These are phyloP conservation scores for Chaetomium strumarium DNA, from an alignment of 2,329 filamentous ascomycete species.

Conservation along the genomic window DNA sequence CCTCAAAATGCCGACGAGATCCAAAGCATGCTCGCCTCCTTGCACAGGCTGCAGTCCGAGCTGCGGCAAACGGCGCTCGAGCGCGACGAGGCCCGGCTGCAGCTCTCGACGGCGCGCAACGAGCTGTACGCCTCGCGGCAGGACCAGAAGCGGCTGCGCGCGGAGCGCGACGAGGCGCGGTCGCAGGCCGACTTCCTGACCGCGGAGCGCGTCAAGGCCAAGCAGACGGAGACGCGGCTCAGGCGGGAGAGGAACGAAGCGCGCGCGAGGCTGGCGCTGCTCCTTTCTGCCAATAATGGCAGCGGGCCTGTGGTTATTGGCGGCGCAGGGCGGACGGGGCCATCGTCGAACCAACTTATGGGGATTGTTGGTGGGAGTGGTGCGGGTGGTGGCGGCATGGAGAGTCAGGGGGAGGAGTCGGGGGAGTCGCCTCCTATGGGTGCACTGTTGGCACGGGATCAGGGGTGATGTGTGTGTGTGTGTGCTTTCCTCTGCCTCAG, in stretches of 20 bases:
- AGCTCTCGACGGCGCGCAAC: constrained; percentile 20
- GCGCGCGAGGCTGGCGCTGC: constrained; percentile 10
- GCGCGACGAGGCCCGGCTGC: constrained; percentile 19
- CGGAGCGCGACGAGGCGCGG: constrained; percentile 22
- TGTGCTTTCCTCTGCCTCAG: no score
- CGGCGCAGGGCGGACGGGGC: no score
- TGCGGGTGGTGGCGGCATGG: not conserved
- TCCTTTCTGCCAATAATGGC: not conserved
- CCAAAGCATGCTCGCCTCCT: not conserved
- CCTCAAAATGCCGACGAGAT: not conserved
- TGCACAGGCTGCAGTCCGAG: not conserved
- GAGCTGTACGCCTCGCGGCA: constrained; percentile 23
- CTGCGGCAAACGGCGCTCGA: constrained; percentile 12
- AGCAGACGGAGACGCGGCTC: constrained; percentile 15
- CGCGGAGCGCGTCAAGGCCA: constrained; percentile 9
- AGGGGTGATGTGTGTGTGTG: not conserved
- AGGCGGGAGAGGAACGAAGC: constrained; percentile 22
- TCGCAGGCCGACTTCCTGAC: constrained; percentile 14
- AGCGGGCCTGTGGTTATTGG: not conserved
- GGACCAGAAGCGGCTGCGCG: constrained; percentile 19
- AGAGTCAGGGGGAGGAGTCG: constrained; percentile 11
- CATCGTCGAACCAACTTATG: no score
- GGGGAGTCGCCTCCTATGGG: constrained; percentile 6
- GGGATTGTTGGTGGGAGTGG: not conserved
- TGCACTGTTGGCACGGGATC: not conserved